Base-by-base conservation (phyloP, 768 basidiomycete species). In the Leccinum arenicola region DNA sequence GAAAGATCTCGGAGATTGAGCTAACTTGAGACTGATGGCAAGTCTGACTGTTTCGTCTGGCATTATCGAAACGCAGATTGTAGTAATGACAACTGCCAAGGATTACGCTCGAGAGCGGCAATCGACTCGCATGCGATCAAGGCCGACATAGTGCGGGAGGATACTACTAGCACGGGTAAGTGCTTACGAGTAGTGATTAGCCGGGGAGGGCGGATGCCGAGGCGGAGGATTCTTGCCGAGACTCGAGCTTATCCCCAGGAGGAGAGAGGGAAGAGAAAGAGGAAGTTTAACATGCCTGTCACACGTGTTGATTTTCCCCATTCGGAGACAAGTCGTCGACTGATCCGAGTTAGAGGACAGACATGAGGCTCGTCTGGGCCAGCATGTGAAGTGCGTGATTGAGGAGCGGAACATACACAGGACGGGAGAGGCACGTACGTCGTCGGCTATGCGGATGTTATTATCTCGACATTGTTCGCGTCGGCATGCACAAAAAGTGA, bases 261-360 rank as follows among this genome's bases (percentile, higher is more conserved):
- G 49, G 51, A 35, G 55, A 64, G 65, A 64, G 57, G 48, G 59
- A 56, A 49, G 51, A 21, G 50, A 61, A 65, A 65, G 61, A 56
- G 59, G 65, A 36, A 55, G 40, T n/a, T n/a, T 43, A 51, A 68
- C 68, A 69, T 58, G 68, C 68, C 6, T 15, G 19, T 1, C 4
- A 59, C 68, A 70, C 68, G 68, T 69, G 68, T 62, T 59, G 57
- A 57, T 52, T 58, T 64, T 50, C 68, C 61, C 56, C 48, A 49
- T 68, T 66, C 27, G 52, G 52, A 36, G 52, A 19, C 33, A 17
- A 36, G 52, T 61, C 36, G 52, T 19, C 19, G 48, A 36, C 21
- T 69, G 65, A 61, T 68, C 67, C 67, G 67, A 59, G 50, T n/a
- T 31, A n/a, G 29, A 45, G 23, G 19, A 27, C 54, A 48, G 23